Conservation (phyloP, 768 basidiomycete species). For the Megacollybia marginata region DNA sequence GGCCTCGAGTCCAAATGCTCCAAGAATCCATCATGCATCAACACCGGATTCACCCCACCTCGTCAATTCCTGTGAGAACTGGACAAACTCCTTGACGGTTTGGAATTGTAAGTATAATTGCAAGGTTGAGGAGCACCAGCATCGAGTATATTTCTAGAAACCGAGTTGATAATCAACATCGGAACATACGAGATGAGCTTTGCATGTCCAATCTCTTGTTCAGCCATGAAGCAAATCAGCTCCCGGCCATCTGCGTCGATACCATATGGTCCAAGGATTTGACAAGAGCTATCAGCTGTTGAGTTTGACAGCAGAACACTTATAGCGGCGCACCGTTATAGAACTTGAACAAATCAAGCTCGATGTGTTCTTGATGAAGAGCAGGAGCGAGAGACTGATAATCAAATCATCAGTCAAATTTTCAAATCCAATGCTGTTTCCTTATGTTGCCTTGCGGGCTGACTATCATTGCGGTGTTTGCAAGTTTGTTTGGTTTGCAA, state of each 20-base stretch:
- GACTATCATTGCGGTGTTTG: too few species aligned
- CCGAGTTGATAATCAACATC: neutral
- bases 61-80: conserved; percentile 52
- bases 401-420: too few species aligned
- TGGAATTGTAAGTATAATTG: conserved; percentile 46
- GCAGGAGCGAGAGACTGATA: conserved; percentile 47
- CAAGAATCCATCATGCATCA: conserved; percentile 62
- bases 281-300: conserved; percentile 19
- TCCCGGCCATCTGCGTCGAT: conserved; percentile 44
- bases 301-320: too few species aligned
- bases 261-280: conserved; percentile 45
- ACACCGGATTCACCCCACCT: conserved; percentile 52
- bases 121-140: conserved; percentile 45
- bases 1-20: conserved; percentile 53
- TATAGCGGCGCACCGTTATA: conserved; percentile 23
- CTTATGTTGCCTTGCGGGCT: too few species aligned
- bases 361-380: conserved; percentile 59
- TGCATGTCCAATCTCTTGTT: conserved; percentile 60
- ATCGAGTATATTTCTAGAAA: conserved; percentile 8
- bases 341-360: conserved; percentile 56
- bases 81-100: conserved; percentile 50
- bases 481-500: too few species aligned
- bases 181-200: conserved; percentile 42
- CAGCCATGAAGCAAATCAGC: conserved; percentile 55
- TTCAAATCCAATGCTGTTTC: too few species aligned